Base-by-base conservation (phyloP, 169 alveolate genomes). In the Cyclospora cayetanensis region DNA sequence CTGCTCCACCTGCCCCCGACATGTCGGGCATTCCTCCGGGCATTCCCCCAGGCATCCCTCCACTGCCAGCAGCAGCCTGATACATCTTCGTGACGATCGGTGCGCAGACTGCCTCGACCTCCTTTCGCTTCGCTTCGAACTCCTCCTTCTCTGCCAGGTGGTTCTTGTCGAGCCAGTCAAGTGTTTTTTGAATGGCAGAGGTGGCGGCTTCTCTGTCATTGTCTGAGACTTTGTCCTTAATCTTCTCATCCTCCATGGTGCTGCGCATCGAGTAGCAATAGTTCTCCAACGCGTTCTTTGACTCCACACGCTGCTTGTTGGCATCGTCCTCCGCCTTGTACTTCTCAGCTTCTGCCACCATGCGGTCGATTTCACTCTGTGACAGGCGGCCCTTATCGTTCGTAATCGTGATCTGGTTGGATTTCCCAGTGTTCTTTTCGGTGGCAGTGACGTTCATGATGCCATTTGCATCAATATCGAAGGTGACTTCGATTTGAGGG, bases 401-500 rank as follows among this genome's bases (percentile, higher is more conserved):
- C 70, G 99, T 98, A 92, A 98, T 98, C 80, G 99, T 98, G 92
- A 98, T 98, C 92, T 97, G 97, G 92, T 97, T 97, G 90, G 97
- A 94, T 95, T 98, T 97, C 41, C 99, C 99, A 31, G 99, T 97
- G 79, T 98, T 95, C 96, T 98, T 98, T 92, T 98, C 99, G 92
- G 95, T 97, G 72, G 99, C 99, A 11, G 99, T 94, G 35, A 98
- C 99, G 95, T 97, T 97, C 95, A 98, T 95, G 83, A 98, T 97
- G 90, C 99, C 99, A 95, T 98, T 98, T 70, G 99, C 99, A 95
- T 98, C 99, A 63, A 98, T 96, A 93, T 98, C 99, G 91, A 98
- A 98, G 25, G 99, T 97, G 84, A 98, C 99, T 94, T 98, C 99
- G 93, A 98, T 98, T 95, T 98, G 99, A 31, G 99, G 99, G 11